phyloP scores from a whole-genome alignment of 345 rosid species.

The Geranium brycei region DNA sequence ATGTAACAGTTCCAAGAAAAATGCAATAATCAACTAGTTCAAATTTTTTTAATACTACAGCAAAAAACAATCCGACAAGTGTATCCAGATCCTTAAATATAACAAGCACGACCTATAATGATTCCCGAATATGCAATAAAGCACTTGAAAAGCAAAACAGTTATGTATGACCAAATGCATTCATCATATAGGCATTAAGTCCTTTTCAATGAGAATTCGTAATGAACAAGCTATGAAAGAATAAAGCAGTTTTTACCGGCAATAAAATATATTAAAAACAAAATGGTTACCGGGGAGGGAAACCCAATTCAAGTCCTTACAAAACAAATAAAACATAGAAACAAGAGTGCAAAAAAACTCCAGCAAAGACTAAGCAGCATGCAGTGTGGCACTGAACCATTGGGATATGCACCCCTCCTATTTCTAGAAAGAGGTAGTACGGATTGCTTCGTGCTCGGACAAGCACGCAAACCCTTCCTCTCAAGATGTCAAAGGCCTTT shows the following conservation, averaged over 20 bases:
- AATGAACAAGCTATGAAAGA: background rate
- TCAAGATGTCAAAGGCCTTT: too few relatives aligned
- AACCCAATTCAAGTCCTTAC: too few relatives aligned
- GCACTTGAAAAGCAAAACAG: background rate
- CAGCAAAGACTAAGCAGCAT: too few relatives aligned
- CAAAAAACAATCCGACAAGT: background rate
- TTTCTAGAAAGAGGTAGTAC: too few relatives aligned
- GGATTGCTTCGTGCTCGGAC: too few relatives aligned
- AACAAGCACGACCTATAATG: background rate
- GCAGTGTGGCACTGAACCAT: too few relatives aligned
- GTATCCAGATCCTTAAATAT: background rate
- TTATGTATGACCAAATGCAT: background rate
- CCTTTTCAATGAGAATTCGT: background rate
- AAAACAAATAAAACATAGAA: too few relatives aligned
- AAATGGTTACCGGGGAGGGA: too few relatives aligned
- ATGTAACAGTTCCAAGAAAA: slow-evolving; percentile 1
- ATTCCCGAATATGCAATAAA: background rate
- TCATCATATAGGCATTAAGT: background rate
- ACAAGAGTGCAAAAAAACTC: too few relatives aligned
- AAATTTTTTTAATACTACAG: background rate
- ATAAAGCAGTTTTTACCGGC: background rate
- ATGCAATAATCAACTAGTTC: slow-evolving; percentile 1
- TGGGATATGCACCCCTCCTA: too few relatives aligned
- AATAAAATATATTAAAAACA: too few relatives aligned
- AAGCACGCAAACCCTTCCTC: too few relatives aligned